phyloP scores from a whole-genome alignment of 2,329 filamentous ascomycete genomes.

The Cyanodermella asteris region DNA sequence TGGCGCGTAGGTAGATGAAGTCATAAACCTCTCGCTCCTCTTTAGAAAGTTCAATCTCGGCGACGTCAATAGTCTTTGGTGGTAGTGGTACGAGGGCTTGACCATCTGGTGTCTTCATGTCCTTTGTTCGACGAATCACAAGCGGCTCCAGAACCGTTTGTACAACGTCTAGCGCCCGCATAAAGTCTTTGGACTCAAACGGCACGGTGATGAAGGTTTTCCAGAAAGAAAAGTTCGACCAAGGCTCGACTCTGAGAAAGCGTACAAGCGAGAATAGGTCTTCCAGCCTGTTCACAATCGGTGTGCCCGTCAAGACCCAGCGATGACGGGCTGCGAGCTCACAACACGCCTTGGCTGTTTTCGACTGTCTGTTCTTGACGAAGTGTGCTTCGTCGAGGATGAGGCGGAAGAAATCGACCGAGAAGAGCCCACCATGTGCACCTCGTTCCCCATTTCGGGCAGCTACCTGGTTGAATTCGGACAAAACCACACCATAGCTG shows the following conservation, averaged over 20 bases:
- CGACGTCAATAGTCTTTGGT: conserved; percentile 59
- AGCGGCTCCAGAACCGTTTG: conserved; percentile 90
- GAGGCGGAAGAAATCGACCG: conserved; percentile 78
- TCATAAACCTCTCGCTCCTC: conserved; percentile 82
- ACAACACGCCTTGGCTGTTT: conserved; percentile 88
- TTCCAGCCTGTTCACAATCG: conserved; percentile 87
- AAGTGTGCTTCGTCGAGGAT: conserved; percentile 90
- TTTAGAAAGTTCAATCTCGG: conserved; percentile 66
- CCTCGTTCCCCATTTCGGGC: conserved; percentile 43
- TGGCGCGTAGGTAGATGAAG: conserved; percentile 65
- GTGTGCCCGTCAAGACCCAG: conserved; percentile 87
- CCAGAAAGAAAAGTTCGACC: conserved; percentile 99
- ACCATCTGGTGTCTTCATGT: conserved; percentile 89
- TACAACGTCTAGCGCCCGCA: conserved; percentile 83
- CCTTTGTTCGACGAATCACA: conserved; percentile 87
- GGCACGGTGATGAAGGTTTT: conserved; percentile 95
- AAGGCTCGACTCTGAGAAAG: conserved; percentile 85
- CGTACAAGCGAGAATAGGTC: conserved; percentile 84
- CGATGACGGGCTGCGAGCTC: conserved; percentile 67
- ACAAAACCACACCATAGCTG: conserved; percentile 78
- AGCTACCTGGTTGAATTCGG: conserved; percentile 61
- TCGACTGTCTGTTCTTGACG: conserved; percentile 78
- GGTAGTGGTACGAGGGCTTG: conserved; percentile 64
- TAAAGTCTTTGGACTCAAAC: conserved; percentile 87
- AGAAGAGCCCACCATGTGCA: conserved; percentile 57